Percentiles rank a stretch among this genome's conserved stretches.
Evolutionary conservation across 768 basidiomycete genomes (phyloP).

Genomic region (Mycena epipterygia): DNA sequence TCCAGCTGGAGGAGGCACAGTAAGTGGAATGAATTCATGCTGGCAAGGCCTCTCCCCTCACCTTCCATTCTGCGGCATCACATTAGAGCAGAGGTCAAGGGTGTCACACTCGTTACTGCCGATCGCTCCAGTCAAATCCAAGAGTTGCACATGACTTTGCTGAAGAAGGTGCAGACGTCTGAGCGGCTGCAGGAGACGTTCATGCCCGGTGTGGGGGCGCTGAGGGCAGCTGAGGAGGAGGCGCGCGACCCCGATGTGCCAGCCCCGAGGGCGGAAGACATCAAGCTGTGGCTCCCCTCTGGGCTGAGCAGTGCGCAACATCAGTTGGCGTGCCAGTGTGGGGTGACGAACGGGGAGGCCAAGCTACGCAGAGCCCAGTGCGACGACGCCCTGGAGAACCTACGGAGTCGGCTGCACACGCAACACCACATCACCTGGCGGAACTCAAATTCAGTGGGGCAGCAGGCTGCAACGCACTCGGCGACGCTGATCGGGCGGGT

Average conservation of each 20-base stretch:
- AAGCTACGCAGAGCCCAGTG: slow-evolving; percentile 19
- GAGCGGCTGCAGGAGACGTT: background rate
- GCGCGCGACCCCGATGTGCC: background rate
- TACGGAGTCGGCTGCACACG: slow-evolving; percentile 23
- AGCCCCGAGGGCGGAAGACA: slow-evolving; percentile 23
- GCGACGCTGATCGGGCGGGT: slow-evolving; percentile 16
- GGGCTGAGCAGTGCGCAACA: background rate
- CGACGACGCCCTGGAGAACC: background rate
- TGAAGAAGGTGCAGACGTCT: slow-evolving; percentile 19
- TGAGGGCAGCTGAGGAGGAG: slow-evolving; percentile 20
- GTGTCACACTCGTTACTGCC: slow-evolving; percentile 3
- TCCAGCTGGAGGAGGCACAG: slow-evolving; percentile 9
- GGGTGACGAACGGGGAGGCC: slow-evolving; percentile 12
- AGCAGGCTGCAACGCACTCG: slow-evolving; percentile 4
- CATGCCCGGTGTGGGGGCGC: slow-evolving; percentile 15
- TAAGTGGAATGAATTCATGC: background rate
- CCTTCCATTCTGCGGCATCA: background rate
- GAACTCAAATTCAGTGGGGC: slow-evolving; percentile 17
- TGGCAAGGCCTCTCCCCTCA: too few species aligned
- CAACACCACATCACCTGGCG: slow-evolving; percentile 16
- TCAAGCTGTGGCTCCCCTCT: slow-evolving; percentile 27
- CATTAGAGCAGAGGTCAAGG: slow-evolving; percentile 3
- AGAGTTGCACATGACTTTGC: slow-evolving; percentile 21
- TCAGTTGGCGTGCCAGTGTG: background rate
- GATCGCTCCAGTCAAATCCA: slow-evolving; percentile 7